Percentiles rank a stretch among this genome's conserved stretches.
phyloP scores from a whole-genome alignment of 2,329 filamentous ascomycete species.

The Colletotrichum theobromicola region DNA sequence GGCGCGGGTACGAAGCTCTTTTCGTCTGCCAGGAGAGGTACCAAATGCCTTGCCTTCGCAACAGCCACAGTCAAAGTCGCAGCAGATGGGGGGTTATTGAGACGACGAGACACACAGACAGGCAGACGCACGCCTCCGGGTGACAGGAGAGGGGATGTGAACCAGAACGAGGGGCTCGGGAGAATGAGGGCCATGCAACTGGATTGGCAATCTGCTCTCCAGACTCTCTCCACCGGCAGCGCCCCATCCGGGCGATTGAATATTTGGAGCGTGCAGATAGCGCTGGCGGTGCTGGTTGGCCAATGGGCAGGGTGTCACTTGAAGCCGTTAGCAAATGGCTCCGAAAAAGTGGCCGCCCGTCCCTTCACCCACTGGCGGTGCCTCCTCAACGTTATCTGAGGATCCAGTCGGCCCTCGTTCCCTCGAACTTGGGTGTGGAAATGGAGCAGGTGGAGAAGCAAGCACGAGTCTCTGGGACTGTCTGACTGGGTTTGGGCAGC shows the following conservation, averaged over 20 bases:
- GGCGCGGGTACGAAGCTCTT: neutral
- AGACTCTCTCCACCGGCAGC: neutral
- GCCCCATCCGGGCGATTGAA: constrained; percentile 11
- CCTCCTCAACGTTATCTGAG: constrained; percentile 16
- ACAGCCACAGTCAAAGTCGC: neutral
- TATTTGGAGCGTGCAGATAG: constrained; percentile 13
- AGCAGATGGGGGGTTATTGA: neutral
- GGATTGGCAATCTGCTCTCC: constrained; percentile 7
- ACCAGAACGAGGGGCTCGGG: neutral
- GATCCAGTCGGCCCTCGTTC: neutral
- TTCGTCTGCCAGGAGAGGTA: neutral
- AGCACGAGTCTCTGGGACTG: constrained; percentile 13
- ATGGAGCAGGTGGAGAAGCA: neutral
- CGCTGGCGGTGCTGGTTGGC: constrained; percentile 14
- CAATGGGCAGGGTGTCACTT: constrained; percentile 12
- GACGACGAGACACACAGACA: neutral
- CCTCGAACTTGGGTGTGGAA: constrained; percentile 10
- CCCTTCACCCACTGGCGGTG: neutral
- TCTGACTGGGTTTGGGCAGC: neutral
- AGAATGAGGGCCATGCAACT: neutral
- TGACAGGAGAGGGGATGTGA: neutral
- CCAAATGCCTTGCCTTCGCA: neutral
- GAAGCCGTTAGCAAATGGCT: constrained; percentile 21
- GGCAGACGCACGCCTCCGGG: neutral
- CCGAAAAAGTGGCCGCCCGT: constrained; percentile 16